Percentiles rank a stretch among this genome's conserved stretches.
phyloP scores from a whole-genome alignment of 1,284 basidiomycete genomes.

The Melampsora americana region DNA sequence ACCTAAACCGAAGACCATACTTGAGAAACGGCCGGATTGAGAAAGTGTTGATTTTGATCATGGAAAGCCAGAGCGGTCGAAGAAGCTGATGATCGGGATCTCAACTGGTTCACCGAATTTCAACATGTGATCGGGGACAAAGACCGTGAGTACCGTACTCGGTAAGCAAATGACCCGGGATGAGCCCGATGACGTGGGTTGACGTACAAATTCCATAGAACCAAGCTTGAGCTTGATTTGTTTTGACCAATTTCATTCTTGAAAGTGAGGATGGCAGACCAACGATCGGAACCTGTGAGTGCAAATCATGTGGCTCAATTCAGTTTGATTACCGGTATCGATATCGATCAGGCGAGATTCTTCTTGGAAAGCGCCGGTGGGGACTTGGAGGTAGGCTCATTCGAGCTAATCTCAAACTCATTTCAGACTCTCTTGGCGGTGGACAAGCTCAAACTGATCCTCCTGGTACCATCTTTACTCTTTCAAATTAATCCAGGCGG shows the following conservation, averaged over 20 bases:
- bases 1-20: conserved; percentile 48
- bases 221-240: no score
- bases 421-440: neutral
- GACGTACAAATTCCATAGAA: no score
- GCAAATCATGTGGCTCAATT: conserved; percentile 26
- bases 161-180: no score
- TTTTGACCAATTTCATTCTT: neutral
- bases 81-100: neutral
- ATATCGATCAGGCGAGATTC: conserved; percentile 53
- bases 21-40: neutral
- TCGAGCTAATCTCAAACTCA: neutral
- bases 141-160: no score
- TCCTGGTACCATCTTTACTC: neutral
- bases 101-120: neutral
- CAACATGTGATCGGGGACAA: no score
- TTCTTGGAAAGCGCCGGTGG: conserved; percentile 54
- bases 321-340: conserved; percentile 52
- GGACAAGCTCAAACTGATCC: neutral
- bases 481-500: conserved; percentile 47
- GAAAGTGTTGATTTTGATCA: no score
- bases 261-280: neutral
- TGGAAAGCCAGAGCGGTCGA: neutral
- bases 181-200: no score
- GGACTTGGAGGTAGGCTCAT: conserved; percentile 49
- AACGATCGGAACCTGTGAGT: neutral